Conservation (phyloP, 345 rosid genomes). For the Acer negundo region DNA sequence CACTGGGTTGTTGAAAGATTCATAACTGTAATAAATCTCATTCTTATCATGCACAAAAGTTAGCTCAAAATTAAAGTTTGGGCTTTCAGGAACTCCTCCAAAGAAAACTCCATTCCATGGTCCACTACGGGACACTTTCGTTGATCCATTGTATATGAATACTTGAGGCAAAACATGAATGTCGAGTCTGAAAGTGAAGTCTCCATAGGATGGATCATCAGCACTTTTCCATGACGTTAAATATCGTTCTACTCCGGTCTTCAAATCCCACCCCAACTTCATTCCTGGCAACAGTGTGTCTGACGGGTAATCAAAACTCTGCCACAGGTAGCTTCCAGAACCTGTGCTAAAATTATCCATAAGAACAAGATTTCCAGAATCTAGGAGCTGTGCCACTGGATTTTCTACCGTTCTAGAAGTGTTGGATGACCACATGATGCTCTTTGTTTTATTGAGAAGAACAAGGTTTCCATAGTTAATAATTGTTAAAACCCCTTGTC, state of each 20-base stretch:
- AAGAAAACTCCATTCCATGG: constrained; percentile 45
- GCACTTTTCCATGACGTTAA: constrained; percentile 38
- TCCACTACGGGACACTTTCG: constrained; percentile 22
- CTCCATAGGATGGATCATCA: constrained; percentile 42
- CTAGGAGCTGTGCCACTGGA: constrained; percentile 37
- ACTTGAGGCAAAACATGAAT: constrained; percentile 33
- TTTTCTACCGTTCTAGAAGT: constrained; percentile 15
- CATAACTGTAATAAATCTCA: constrained; percentile 27
- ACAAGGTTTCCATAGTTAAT: constrained; percentile 30
- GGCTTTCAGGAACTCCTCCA: constrained; percentile 25
- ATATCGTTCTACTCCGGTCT: constrained; percentile 10
- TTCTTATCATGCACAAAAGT: constrained; percentile 6
- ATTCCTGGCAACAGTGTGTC: constrained; percentile 47
- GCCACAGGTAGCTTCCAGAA: constrained; percentile 31
- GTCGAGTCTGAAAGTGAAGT: constrained; percentile 21
- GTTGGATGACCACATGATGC: constrained; percentile 38
- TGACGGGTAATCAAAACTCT: constrained; percentile 53
- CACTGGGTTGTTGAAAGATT: constrained; percentile 12
- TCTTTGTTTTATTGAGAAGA: constrained; percentile 23
- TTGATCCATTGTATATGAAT: constrained; percentile 15
- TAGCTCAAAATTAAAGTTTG: neutral
- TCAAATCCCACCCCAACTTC: constrained; percentile 43
- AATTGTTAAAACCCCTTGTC: constrained; percentile 28
- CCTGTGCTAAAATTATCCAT: constrained; percentile 10
- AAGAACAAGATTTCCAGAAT: constrained; percentile 49